Conservation (phyloP, 352 stramenopile genomes). For the Globisporangium parvum region DNA sequence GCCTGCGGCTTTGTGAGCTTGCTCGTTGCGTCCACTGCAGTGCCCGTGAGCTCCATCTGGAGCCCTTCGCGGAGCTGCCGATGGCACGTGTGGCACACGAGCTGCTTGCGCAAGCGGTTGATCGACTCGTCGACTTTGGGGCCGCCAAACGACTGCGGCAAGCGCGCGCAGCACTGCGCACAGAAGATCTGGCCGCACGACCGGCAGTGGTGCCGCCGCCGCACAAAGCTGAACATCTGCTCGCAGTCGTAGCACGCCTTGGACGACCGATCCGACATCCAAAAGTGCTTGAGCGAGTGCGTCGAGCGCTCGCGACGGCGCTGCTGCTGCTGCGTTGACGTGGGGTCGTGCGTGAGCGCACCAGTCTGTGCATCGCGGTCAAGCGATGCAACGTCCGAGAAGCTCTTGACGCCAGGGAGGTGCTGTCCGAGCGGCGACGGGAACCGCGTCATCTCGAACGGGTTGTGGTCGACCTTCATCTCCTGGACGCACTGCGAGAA, state of each 20-base stretch:
- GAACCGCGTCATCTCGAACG: constrained; percentile 65
- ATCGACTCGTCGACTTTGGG: constrained; percentile 78
- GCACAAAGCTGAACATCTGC: constrained; percentile 78
- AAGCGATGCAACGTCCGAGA: constrained; percentile 18
- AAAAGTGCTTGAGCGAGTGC: constrained; percentile 83
- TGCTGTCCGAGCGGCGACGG: constrained; percentile 62
- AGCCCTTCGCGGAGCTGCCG: constrained; percentile 75
- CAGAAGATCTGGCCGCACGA: constrained; percentile 87
- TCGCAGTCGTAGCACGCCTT: constrained; percentile 84
- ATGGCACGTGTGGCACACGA: constrained; percentile 84
- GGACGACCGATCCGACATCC: constrained; percentile 84
- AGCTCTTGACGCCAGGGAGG: constrained; percentile 55
- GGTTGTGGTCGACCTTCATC: constrained; percentile 63
- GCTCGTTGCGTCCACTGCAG: constrained; percentile 24
- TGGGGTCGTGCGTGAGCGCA: not conserved
- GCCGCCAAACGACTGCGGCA: constrained; percentile 73
- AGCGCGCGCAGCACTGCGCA: constrained; percentile 65
- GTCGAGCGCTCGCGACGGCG: constrained; percentile 35
- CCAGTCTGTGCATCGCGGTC: not conserved
- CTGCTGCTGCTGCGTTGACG: not conserved
- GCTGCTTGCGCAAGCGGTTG: constrained; percentile 64
- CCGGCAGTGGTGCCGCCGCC: constrained; percentile 73
- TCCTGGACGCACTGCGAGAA: constrained; percentile 60
- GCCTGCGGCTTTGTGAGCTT: constrained; percentile 20
- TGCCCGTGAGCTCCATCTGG: constrained; percentile 59